Evolutionary conservation across 805 yeast genomes (phyloP), one percentile per base, ranked within the genome.

Genomic region (Pichia thaimueangensis): DNA sequence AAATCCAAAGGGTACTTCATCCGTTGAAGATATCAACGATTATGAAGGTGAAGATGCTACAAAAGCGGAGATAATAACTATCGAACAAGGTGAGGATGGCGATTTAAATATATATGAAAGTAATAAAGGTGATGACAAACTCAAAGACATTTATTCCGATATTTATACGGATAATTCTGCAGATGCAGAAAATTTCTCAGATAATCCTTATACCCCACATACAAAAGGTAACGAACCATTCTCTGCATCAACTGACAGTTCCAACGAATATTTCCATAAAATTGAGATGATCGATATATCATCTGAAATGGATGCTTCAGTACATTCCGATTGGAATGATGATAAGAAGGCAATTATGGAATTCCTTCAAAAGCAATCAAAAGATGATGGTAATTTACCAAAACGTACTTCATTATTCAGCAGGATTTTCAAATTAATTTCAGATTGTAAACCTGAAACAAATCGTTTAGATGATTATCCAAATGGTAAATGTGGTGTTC

Each of bases 361-460:
- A 9, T 41, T 29, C 21, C 10, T 36, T 30, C 16, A 42, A 16
- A n/a, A 27, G 6, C 32, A 42, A 10, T n/a, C 37, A 7, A 12
- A 9, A 5, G 17, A 15, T 13, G 45, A 42, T 19, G 2, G 12
- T 12, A 10, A 3, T 4, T 15, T 31, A 10, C 4, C 15, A 17
- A 15, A 28, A 19, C 37, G 42, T 30, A 13, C 23, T 6, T 8
- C 19, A 11, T 13, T 28, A 13, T 47, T 47, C 15, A 16, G 12
- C 7, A 28, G 22, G n/a, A 19, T 45, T 1, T 47, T 49, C 35
- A 35, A 36, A 10, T n/a, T 34, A 16, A 32, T 55, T 8, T 12
- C 37, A 4, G 35, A 62, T 15, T 71, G 72, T 11, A 64, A 61
- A 48, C 86, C 86, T 1, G 50, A 59, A 6, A 60, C 74, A 3